Base-by-base conservation (phyloP, 495 filamentous ascomycete genomes). In the Glutinoglossum americanum region DNA sequence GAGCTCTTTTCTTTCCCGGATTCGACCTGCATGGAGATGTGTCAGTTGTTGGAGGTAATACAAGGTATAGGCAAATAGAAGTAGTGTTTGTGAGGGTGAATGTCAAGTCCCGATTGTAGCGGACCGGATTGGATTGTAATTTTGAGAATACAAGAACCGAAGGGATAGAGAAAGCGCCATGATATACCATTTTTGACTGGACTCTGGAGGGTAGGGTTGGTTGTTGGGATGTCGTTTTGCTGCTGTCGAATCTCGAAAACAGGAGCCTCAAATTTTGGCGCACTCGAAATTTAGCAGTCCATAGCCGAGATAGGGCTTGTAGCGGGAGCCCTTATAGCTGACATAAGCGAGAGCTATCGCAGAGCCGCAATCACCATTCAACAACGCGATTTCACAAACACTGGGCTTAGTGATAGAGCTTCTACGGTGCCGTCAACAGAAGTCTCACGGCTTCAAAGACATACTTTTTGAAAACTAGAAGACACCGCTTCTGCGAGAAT, bases 1-100 rank as follows among this genome's bases (percentile, higher is more conserved):
- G 78, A 75, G 74, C 76, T 76, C 79, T 97, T 90, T 70, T 87
- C 79, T 72, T 78, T 79, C 32, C 54, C 54, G 54, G 54, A 56
- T n/a, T 56, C 54, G 15, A n/a, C 54, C 54, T 56, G 32, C 54
- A 41, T 39, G 11, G 17, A 39, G 41, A 33, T 41, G 17, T 27
- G 27, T 56, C 27, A 39, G 27, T n/a, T 41, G 17, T 39, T 15
- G 25, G 2, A n/a, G 41, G 8, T 5, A 39, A 1, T n/a, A n/a
- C 32, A 39, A 23, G 28, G 27, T 13, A 23, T 39, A 9, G 7
- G n/a, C n/a, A n/a, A n/a, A n/a, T n/a, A n/a, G n/a, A n/a, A n/a
- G n/a, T n/a, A n/a, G n/a, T n/a, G n/a, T n/a, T n/a, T n/a, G n/a
- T n/a, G n/a, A n/a, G n/a, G n/a, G n/a, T n/a, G n/a, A n/a, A n/a